These are phyloP conservation scores for Orobanche coerulescens DNA, from an alignment of 257 asterid species.

Conservation along the genomic window DNA sequence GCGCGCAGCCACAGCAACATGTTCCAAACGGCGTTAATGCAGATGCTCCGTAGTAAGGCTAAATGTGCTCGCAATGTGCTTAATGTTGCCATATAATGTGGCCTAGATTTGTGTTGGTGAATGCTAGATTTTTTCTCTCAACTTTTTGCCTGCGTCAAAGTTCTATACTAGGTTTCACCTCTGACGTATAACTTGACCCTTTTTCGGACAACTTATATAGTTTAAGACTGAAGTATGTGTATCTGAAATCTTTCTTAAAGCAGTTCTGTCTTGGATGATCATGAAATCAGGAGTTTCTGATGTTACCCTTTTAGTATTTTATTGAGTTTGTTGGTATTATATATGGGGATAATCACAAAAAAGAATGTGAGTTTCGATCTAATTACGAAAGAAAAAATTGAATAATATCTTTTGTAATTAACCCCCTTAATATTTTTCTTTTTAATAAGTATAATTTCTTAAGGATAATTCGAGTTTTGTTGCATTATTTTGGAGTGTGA, in stretches of 20 bases:
- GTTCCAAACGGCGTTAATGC: constrained; percentile 16
- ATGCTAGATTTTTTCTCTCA: constrained; percentile 17
- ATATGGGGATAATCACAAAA: no score
- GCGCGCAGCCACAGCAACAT: neutral
- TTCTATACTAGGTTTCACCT: constrained; percentile 1
- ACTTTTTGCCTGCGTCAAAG: neutral
- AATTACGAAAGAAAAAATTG: no score
- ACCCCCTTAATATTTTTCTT: no score
- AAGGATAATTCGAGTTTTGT: no score
- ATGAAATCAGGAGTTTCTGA: neutral
- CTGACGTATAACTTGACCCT: no score
- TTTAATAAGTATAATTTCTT: no score
- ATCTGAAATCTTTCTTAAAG: constrained; percentile 5
- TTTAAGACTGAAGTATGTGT: neutral
- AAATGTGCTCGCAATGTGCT: neutral
- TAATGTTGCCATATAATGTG: constrained; percentile 3
- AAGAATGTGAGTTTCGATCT: no score
- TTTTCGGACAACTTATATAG: constrained; percentile 4
- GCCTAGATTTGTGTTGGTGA: constrained; percentile 14
- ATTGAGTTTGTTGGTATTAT: no score
- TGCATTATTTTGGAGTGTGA: no score
- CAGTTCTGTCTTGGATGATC: neutral
- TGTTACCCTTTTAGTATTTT: neutral
- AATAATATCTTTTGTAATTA: no score
- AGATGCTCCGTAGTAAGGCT: neutral